Evolutionary conservation across 129 eudicot genomes (phyloP).

Genomic region (Arctium minus): DNA sequence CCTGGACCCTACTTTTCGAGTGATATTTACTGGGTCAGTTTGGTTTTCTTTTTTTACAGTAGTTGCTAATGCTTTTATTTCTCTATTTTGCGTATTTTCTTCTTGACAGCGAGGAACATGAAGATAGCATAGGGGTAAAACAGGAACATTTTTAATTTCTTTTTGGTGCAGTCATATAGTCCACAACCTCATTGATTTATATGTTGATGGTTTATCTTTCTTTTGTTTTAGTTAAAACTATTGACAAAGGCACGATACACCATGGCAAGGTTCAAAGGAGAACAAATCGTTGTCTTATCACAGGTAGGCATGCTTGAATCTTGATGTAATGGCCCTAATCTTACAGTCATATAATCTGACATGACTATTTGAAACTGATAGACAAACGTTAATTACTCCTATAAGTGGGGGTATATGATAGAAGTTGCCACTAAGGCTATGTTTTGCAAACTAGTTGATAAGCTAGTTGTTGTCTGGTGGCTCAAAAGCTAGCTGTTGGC

Average conservation of each 20-base stretch:
- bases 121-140: slow-evolving; percentile 88
- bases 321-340: neutral
- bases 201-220: slow-evolving; percentile 8
- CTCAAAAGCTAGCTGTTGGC: too few species aligned
- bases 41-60: neutral
- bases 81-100: slow-evolving; percentile 5
- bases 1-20: neutral
- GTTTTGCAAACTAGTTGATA: neutral
- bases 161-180: neutral
- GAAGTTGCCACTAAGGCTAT: neutral
- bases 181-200: neutral
- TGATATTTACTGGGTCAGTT: too few species aligned
- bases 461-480: too few species aligned
- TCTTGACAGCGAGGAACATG: slow-evolving; percentile 70
- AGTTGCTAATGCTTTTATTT: slow-evolving; percentile 9
- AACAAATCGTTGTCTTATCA: slow-evolving; percentile 86
- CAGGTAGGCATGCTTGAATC: slow-evolving; percentile 54
- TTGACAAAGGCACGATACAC: slow-evolving; percentile 93
- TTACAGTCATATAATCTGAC: neutral
- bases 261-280: slow-evolving; percentile 82
- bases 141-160: neutral
- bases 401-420: neutral
- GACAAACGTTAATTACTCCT: too few species aligned
- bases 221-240: slow-evolving; percentile 55
- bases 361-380: too few species aligned